phyloP scores from a whole-genome alignment of 306 rosid genomes.

The Lotus japonicus region DNA sequence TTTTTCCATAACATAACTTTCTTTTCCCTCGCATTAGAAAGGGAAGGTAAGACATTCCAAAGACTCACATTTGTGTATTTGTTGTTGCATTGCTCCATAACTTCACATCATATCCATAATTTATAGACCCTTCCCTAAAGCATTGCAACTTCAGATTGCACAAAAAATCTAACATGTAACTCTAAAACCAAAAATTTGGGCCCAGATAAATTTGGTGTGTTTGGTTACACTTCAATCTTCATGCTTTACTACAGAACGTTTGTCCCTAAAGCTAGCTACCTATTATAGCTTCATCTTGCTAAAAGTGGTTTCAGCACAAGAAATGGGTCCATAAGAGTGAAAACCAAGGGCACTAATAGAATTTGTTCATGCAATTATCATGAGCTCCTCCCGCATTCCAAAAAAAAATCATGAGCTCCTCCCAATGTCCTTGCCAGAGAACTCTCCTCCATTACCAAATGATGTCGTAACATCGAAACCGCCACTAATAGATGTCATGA shows the following conservation, averaged over 20 bases:
- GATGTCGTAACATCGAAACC: conserved; percentile 64
- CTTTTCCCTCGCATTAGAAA: too few relatives aligned
- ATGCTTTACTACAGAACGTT: too few relatives aligned
- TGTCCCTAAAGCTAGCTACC: too few relatives aligned
- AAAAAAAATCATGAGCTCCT: conserved; percentile 50
- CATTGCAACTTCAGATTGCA: conserved; percentile 8
- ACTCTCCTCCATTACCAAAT: conserved; percentile 61
- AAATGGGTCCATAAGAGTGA: too few relatives aligned
- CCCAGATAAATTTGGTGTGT: neutral
- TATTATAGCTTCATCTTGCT: too few relatives aligned
- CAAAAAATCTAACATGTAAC: conserved; percentile 1
- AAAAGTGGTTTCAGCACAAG: too few relatives aligned
- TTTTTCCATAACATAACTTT: neutral
- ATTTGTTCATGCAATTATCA: conserved; percentile 3
- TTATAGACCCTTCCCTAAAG: too few relatives aligned
- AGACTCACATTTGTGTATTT: too few relatives aligned
- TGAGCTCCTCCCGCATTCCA: conserved; percentile 53
- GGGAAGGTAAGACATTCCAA: too few relatives aligned
- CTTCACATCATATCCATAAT: too few relatives aligned
- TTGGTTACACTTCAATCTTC: too few relatives aligned
- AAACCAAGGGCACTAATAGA: too few relatives aligned
- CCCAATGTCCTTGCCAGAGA: conserved; percentile 56
- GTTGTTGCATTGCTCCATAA: neutral
- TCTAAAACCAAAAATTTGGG: conserved; percentile 1
- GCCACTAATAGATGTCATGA: conserved; percentile 66